These are phyloP conservation scores for Didymella arachidicola DNA, from an alignment of 2,329 filamentous ascomycete species.

Conservation along the genomic window DNA sequence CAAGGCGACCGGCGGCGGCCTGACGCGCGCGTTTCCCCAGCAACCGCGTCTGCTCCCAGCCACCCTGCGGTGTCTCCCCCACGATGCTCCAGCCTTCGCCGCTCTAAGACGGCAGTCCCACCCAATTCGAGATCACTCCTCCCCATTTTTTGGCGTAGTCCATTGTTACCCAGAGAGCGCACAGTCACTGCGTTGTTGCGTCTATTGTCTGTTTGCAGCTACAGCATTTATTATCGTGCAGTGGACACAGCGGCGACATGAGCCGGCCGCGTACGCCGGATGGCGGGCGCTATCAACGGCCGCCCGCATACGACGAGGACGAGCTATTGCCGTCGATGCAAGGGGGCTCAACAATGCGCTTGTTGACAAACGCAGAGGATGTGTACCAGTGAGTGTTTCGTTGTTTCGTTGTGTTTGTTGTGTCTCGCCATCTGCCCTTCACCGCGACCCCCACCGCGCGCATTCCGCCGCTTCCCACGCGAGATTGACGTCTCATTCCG, in stretches of 20 bases:
- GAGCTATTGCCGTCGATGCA: conserved; percentile 44
- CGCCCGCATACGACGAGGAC: conserved; percentile 57
- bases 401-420: conserved; percentile 5
- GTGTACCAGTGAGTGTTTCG: conserved; percentile 50
- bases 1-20: neutral
- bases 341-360: conserved; percentile 58
- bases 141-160: conserved; percentile 23
- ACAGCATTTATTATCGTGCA: neutral
- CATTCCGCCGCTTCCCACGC: conserved; percentile 29
- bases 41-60: conserved; percentile 5
- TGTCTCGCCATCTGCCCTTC: conserved; percentile 15
- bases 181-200: neutral
- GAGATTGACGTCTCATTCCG: conserved; percentile 28
- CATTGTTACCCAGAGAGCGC: conserved; percentile 21
- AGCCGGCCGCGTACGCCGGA: conserved; percentile 46
- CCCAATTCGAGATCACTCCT: conserved; percentile 28
- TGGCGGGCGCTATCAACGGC: conserved; percentile 49
- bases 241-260: conserved; percentile 34
- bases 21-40: neutral
- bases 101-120: conserved; percentile 20
- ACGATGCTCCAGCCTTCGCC: conserved; percentile 12
- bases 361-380: conserved; percentile 58
- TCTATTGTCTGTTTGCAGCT: conserved; percentile 6
- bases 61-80: neutral
- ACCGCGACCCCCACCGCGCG: conserved; percentile 10